Conservation (phyloP, 345 rosid species). For the Eucalyptus cladocalyx region DNA sequence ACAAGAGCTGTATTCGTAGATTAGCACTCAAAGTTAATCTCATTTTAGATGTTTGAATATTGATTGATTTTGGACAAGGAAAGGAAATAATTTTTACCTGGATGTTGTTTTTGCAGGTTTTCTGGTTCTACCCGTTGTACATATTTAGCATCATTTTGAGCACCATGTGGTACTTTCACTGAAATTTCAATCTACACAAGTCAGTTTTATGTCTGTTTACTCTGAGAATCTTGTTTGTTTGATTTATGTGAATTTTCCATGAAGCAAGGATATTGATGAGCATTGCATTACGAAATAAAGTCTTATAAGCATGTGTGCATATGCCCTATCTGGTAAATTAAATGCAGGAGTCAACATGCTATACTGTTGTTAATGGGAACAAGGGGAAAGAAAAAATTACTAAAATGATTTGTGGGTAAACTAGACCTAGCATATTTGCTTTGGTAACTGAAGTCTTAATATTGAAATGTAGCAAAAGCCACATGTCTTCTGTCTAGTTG, state of each 20-base stretch:
- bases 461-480: background rate
- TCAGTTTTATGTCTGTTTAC: background rate
- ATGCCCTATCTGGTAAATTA: background rate
- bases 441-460: background rate
- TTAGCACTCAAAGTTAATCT: background rate
- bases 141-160: conserved; percentile 79
- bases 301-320: background rate
- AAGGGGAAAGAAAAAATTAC: background rate
- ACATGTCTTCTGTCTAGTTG: background rate
- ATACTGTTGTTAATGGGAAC: background rate
- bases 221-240: background rate
- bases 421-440: background rate
- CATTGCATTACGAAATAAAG: background rate
- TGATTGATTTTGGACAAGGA: background rate
- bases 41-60: background rate
- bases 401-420: background rate
- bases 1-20: background rate
- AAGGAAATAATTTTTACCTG: background rate
- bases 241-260: background rate
- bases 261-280: background rate
- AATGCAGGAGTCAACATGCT: background rate
- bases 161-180: conserved; percentile 50
- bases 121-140: conserved; percentile 96
- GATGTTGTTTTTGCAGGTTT: conserved; percentile 32
- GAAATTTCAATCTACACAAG: background rate